A percentile compares a stretch with the other conserved stretches of the same genome.
These are phyloP conservation scores for Rhizophagus clarus DNA, from an alignment of 192 early-diverging fungal genomes.

Conservation along the genomic window DNA sequence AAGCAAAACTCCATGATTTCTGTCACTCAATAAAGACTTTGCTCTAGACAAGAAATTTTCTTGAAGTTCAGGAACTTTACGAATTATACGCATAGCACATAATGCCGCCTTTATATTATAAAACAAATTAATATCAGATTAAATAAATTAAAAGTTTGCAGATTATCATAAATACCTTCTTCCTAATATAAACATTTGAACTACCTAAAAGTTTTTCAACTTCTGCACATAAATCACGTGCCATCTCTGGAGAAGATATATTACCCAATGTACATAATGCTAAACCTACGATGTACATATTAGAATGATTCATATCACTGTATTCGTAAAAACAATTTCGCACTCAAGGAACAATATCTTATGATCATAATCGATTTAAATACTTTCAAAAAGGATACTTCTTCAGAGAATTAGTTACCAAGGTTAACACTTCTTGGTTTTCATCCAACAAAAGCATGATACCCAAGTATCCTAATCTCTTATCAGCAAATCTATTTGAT, in stretches of 20 bases:
- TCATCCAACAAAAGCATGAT: conserved; percentile 98
- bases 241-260: conserved; percentile 96
- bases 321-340: conserved; percentile 22
- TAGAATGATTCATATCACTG: conserved; percentile 92
- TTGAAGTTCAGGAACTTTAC: conserved; percentile 90
- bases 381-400: conserved; percentile 62
- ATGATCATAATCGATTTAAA: not conserved
- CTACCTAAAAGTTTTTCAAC: conserved; percentile 91
- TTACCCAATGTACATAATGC: conserved; percentile 96
- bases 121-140: not conserved
- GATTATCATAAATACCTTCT: conserved; percentile 71
- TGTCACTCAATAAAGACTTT: conserved; percentile 80
- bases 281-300: conserved; percentile 97
- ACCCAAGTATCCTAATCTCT: conserved; percentile 97
- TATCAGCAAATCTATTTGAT: conserved; percentile 91
- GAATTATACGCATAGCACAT: conserved; percentile 87
- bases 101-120: conserved; percentile 73
- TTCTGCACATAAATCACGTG: conserved; percentile 89
- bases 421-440: conserved; percentile 94
- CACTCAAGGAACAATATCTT: conserved; percentile 4
- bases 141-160: not conserved
- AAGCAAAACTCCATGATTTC: conserved; percentile 94
- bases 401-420: conserved; percentile 97
- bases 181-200: conserved; percentile 91
- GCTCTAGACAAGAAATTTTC: conserved; percentile 80